Evolutionary conservation across 257 asterid genomes (phyloP).

Genomic region (Nicotiana undulata): DNA sequence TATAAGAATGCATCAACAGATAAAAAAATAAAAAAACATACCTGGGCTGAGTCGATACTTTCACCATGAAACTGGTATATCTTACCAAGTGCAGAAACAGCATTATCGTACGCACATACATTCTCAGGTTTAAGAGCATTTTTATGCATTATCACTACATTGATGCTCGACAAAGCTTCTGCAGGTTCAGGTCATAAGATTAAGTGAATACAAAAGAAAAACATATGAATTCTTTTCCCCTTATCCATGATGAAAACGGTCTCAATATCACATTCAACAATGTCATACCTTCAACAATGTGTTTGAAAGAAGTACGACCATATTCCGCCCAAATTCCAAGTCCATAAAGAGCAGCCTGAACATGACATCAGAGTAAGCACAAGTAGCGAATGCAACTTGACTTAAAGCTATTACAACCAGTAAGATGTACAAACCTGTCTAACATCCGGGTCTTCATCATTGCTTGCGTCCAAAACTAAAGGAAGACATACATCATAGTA

Average conservation of each 20-base stretch:
- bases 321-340: conserved; percentile 86
- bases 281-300: conserved; percentile 71
- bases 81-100: conserved; percentile 94
- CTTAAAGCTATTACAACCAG: not conserved
- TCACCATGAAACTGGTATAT: conserved; percentile 86
- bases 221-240: no score
- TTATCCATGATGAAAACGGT: no score
- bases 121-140: conserved; percentile 55
- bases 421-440: conserved; percentile 51
- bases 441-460: conserved; percentile 77
- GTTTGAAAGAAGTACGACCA: conserved; percentile 74
- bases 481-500: conserved; percentile 87
- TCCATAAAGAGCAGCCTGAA: conserved; percentile 91
- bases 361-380: conserved; percentile 9
- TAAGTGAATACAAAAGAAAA: no score
- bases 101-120: conserved; percentile 90
- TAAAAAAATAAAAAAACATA: conserved; percentile 7
- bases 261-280: not conserved
- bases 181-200: no score
- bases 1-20: not conserved
- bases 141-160: conserved; percentile 61
- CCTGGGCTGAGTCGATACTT: conserved; percentile 84
- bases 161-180: conserved; percentile 87
- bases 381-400: not conserved
- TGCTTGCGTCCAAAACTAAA: conserved; percentile 90